Percentiles rank a stretch among this genome's conserved stretches.
phyloP scores from a whole-genome alignment of 495 filamentous ascomycete species.

The Tuber calosporum region DNA sequence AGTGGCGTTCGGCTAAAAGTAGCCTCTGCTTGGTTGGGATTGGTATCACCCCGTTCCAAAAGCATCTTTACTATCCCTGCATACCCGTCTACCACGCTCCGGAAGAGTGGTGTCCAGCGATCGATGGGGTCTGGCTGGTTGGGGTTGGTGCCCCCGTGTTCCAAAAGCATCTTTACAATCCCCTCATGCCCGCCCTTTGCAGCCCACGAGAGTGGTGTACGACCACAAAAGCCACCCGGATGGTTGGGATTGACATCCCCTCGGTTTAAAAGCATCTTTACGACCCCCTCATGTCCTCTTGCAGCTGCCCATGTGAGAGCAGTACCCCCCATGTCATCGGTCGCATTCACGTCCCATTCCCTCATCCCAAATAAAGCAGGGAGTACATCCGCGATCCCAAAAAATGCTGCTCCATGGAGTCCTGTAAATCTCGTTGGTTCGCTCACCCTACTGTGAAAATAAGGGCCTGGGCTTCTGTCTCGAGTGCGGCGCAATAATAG shows the following conservation, averaged over 20 bases:
- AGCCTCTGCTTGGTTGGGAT: neutral
- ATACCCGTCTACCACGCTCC: too few species aligned
- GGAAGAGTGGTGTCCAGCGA: too few species aligned
- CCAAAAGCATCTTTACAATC: too few species aligned
- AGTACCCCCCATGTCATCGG: neutral
- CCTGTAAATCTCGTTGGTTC: neutral
- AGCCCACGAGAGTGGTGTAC: neutral
- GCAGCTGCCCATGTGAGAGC: neutral
- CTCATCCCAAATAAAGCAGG: neutral
- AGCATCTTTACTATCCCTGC: too few species aligned
- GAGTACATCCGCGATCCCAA: neutral
- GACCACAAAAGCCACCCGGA: neutral
- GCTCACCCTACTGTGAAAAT: too few species aligned
- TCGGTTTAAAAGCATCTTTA: neutral
- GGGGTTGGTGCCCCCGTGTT: too few species aligned
- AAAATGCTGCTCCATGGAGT: neutral
- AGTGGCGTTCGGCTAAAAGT: neutral
- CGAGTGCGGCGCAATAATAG: neutral
- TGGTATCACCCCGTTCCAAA: too few species aligned
- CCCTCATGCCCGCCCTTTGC: too few species aligned
- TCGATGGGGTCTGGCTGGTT: too few species aligned
- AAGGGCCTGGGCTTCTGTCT: too few species aligned
- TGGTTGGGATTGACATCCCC: neutral
- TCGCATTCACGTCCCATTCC: neutral
- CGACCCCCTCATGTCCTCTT: neutral